These are phyloP conservation scores for Backusella mclennaniae DNA, from an alignment of 192 early-diverging fungal genomes.

Conservation along the genomic window DNA sequence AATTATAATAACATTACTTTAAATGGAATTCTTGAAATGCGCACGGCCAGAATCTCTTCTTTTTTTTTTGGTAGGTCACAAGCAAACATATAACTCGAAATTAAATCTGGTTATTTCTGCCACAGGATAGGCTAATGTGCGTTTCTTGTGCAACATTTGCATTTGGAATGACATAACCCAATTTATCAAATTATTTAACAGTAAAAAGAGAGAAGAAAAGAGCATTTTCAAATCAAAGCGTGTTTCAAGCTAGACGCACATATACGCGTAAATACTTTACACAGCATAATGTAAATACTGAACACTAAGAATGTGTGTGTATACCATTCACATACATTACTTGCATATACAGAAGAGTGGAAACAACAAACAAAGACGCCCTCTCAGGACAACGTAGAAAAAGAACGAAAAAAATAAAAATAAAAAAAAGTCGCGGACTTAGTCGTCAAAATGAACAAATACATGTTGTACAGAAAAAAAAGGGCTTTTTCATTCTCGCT, in stretches of 20 bases:
- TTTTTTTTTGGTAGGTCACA: background rate
- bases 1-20: background rate
- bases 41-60: background rate
- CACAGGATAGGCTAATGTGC: background rate
- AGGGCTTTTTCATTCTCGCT: background rate
- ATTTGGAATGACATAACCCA: constrained; percentile 1
- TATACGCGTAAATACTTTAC: background rate
- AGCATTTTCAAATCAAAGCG: background rate
- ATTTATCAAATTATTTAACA: background rate
- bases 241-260: background rate
- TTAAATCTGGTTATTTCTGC: background rate
- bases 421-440: background rate
- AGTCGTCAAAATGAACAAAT: background rate
- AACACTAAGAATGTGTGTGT: background rate
- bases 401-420: background rate
- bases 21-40: background rate
- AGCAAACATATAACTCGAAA: background rate
- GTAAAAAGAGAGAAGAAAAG: background rate
- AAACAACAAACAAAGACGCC: background rate
- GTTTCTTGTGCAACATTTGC: background rate
- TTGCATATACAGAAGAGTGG: background rate
- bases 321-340: background rate
- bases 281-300: background rate
- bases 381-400: background rate
- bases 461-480: background rate